Conservation (phyloP, 2,329 filamentous ascomycete genomes). For the Penicillium digitatum region DNA sequence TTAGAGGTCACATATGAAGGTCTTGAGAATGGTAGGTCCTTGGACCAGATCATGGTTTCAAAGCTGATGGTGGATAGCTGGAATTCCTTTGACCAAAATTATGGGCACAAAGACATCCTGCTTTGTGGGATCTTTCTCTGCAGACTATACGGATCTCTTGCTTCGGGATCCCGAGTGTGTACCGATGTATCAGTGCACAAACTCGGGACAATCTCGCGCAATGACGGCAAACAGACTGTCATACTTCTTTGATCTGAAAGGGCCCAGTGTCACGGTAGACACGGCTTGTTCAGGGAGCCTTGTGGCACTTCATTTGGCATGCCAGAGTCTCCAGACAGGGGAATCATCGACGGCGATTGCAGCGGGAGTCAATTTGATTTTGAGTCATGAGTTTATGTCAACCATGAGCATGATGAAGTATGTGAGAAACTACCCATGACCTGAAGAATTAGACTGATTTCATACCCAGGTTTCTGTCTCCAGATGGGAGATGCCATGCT, state of each 20-base stretch:
- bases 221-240: conserved; percentile 31
- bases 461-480: conserved; percentile 23
- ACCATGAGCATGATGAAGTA: conserved; percentile 24
- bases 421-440: neutral
- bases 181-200: conserved; percentile 27
- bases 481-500: conserved; percentile 29
- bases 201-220: conserved; percentile 25
- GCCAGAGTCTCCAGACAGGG: conserved; percentile 24
- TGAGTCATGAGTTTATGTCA: conserved; percentile 29
- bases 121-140: conserved; percentile 28
- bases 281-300: conserved; percentile 36
- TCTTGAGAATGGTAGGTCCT: conserved; percentile 26
- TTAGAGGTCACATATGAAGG: conserved; percentile 31
- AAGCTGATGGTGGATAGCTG: conserved; percentile 18
- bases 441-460: neutral
- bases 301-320: conserved; percentile 34
- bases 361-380: conserved; percentile 25
- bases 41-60: too few relatives aligned
- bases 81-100: conserved; percentile 25
- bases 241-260: conserved; percentile 35
- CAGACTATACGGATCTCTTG: conserved; percentile 31
- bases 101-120: conserved; percentile 29
- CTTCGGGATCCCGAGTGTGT: conserved; percentile 29
- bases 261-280: conserved; percentile 33
- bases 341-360: conserved; percentile 25